Evolutionary conservation across 768 basidiomycete genomes (phyloP).

Genomic region (Heimioporus sp.): DNA sequence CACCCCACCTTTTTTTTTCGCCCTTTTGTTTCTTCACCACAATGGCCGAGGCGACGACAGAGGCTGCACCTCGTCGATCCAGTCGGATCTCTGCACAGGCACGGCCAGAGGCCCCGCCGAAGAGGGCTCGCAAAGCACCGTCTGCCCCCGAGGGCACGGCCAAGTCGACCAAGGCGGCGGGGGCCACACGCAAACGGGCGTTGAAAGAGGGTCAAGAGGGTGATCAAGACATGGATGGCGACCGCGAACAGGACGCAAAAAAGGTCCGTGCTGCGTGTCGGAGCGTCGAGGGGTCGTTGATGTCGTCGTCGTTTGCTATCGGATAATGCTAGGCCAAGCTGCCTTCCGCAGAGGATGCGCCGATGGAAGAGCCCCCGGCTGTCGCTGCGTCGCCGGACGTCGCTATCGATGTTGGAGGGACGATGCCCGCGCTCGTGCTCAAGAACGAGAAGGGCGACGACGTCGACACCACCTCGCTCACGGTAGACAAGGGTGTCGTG

Average conservation of each 20-base stretch:
- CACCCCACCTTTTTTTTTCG: not conserved
- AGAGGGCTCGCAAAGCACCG: conserved; percentile 13
- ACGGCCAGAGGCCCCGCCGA: conserved; percentile 29
- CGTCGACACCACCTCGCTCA: conserved; percentile 61
- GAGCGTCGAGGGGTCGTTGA: conserved; percentile 1
- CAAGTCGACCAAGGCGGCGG: conserved; percentile 32
- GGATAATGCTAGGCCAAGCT: conserved; percentile 14
- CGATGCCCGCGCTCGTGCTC: conserved; percentile 68
- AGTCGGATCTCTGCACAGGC: conserved; percentile 52
- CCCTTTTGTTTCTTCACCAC: not conserved
- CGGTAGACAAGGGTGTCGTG: conserved; percentile 71
- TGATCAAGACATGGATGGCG: conserved; percentile 12
- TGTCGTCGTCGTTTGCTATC: too few species aligned
- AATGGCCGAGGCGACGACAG: conserved; percentile 11
- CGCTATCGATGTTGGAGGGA: conserved; percentile 67
- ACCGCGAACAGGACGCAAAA: conserved; percentile 20
- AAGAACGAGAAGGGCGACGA: conserved; percentile 87
- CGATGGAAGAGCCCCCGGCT: too few species aligned
- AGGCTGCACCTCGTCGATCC: conserved; percentile 49
- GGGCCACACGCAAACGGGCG: conserved; percentile 36
- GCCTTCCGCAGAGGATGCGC: conserved; percentile 10
- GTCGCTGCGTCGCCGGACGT: not conserved
- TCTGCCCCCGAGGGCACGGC: conserved; percentile 19
- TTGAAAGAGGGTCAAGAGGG: conserved; percentile 19
- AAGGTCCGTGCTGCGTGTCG: conserved; percentile 19